phyloP scores from a whole-genome alignment of 208 protist genomes.

The Kentomonas sorsogonicus region DNA sequence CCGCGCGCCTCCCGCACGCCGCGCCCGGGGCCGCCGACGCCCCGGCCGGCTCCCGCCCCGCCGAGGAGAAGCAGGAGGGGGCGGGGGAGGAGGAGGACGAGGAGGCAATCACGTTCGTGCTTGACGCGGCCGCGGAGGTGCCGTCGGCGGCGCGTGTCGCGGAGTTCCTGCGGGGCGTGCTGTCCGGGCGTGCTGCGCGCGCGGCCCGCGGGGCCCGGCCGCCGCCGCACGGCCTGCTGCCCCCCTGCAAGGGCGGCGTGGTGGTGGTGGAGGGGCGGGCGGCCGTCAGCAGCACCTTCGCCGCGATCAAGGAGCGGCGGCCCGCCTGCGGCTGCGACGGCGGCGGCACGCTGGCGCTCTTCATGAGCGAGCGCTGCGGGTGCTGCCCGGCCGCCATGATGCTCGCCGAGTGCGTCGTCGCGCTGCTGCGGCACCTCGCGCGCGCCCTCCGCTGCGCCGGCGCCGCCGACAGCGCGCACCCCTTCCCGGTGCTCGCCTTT shows the following conservation, averaged over 20 bases:
- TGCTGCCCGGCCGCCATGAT: slow-evolving; percentile 48
- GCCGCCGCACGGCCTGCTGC: background rate
- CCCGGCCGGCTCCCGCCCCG: too few species aligned
- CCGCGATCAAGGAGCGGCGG: background rate
- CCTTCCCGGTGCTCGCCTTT: slow-evolving; percentile 16
- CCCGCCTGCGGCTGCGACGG: background rate
- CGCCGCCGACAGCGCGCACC: slow-evolving; percentile 1
- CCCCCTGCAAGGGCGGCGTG: background rate
- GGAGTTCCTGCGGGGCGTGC: background rate
- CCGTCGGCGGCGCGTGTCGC: background rate
- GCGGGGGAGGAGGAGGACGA: too few species aligned
- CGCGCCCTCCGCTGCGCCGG: slow-evolving; percentile 14
- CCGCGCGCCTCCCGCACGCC: slow-evolving; percentile 6
- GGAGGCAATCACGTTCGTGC: too few species aligned
- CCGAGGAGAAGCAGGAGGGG: too few species aligned
- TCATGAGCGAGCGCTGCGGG: slow-evolving; percentile 58
- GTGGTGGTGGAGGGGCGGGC: background rate
- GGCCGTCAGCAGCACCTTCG: background rate
- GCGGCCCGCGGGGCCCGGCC: background rate
- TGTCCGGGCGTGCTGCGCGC: background rate
- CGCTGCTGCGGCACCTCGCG: slow-evolving; percentile 22
- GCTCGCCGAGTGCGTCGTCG: slow-evolving; percentile 42
- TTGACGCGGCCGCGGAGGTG: too few species aligned
- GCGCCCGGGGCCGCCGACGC: background rate
- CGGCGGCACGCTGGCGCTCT: slow-evolving; percentile 31